Evolutionary conservation across 768 basidiomycete genomes (phyloP).

Genomic region (Tulasnella sp.): DNA sequence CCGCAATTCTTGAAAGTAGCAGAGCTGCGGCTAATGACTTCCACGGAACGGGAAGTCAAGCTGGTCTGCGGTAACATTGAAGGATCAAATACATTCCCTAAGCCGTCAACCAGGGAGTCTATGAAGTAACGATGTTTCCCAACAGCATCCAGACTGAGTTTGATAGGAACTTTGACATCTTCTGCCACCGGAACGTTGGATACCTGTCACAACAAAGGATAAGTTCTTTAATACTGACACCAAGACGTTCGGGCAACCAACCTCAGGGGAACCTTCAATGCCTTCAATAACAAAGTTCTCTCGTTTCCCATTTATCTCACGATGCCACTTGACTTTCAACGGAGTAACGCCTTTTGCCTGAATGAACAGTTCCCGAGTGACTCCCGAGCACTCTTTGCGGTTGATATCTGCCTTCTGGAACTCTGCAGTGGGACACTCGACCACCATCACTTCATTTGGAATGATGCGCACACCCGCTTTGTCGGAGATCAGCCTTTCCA

Average conservation of each 20-base stretch:
- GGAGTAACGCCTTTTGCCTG: constrained; percentile 20
- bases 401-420: constrained; percentile 32
- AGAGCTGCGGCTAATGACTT: constrained; percentile 56
- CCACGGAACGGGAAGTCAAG: constrained; percentile 44
- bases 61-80: constrained; percentile 21
- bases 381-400: constrained; percentile 46
- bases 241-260: constrained; percentile 1
- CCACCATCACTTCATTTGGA: constrained; percentile 52
- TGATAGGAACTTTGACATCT: constrained; percentile 53
- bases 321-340: constrained; percentile 63
- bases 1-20: constrained; percentile 65
- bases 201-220: constrained; percentile 12
- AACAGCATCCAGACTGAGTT: constrained; percentile 44
- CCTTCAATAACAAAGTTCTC: constrained; percentile 75
- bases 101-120: constrained; percentile 69
- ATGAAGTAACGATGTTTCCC: constrained; percentile 63
- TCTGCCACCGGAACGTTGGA: constrained; percentile 25
- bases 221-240: no score
- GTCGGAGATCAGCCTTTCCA: constrained; percentile 64
- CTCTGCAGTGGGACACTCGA: constrained; percentile 68
- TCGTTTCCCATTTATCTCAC: constrained; percentile 47
- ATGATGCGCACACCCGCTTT: constrained; percentile 61
- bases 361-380: constrained; percentile 38
- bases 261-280: constrained; percentile 47
- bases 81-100: constrained; percentile 53